Evolutionary conservation across 345 rosid species (phyloP).

Genomic region (Brassica cretica): DNA sequence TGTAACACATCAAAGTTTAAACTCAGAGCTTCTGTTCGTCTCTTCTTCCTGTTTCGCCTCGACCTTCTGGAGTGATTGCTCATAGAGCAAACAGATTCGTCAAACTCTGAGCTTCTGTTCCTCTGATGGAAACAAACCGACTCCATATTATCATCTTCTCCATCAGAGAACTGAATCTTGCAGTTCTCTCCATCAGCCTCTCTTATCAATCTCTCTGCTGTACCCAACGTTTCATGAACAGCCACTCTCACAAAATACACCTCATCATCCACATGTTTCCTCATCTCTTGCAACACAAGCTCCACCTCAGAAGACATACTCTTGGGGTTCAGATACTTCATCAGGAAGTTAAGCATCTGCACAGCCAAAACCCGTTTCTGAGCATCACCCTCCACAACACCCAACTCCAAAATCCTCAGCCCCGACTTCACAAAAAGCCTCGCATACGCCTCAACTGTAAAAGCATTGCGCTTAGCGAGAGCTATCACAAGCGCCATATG

Average conservation of each 20-base stretch:
- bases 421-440: slow-evolving; percentile 82
- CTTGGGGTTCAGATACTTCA: background rate
- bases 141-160: slow-evolving; percentile 48
- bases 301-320: background rate
- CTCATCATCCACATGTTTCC: slow-evolving; percentile 71
- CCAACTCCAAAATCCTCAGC: slow-evolving; percentile 58
- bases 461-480: slow-evolving; percentile 80
- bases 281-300: slow-evolving; percentile 37
- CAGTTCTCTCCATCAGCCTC: slow-evolving; percentile 40
- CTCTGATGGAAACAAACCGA: slow-evolving; percentile 68
- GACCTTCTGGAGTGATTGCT: slow-evolving; percentile 36
- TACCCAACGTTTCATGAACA: slow-evolving; percentile 77
- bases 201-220: slow-evolving; percentile 60
- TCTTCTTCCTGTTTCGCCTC: slow-evolving; percentile 52
- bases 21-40: slow-evolving; percentile 15
- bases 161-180: slow-evolving; percentile 52
- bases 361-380: slow-evolving; percentile 69
- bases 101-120: slow-evolving; percentile 70
- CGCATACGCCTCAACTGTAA: slow-evolving; percentile 83
- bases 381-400: slow-evolving; percentile 66
- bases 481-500: slow-evolving; percentile 83
- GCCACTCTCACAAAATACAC: slow-evolving; percentile 81
- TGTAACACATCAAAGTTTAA: too few species aligned
- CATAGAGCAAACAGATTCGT: slow-evolving; percentile 46
- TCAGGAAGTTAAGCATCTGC: background rate